These are phyloP conservation scores for Chaetoceros tenuissimus DNA, from an alignment of 108 stramenopile genomes.

Conservation along the genomic window DNA sequence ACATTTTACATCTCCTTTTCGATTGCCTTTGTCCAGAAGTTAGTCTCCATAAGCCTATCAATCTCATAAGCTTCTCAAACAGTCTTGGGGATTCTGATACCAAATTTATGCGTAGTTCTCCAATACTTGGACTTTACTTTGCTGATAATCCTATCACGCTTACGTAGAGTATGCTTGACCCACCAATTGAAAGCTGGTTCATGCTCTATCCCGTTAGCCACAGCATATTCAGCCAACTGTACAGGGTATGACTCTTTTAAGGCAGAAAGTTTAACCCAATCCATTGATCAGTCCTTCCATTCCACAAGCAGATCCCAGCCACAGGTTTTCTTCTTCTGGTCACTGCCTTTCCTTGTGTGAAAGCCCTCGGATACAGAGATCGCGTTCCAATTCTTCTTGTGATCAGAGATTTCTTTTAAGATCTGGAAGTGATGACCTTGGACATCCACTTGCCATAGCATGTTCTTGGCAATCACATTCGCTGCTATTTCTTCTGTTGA, in stretches of 20 bases:
- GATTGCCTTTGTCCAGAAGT: constrained; percentile 21
- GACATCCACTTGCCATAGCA: constrained; percentile 1
- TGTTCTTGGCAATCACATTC: constrained; percentile 13
- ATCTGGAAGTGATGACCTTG: constrained; percentile 9
- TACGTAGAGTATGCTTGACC: constrained; percentile 18
- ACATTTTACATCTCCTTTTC: constrained; percentile 35
- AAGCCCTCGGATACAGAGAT: background rate
- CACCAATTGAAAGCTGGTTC: constrained; percentile 36
- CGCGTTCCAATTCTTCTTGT: background rate
- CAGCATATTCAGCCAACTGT: constrained; percentile 26
- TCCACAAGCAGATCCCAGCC: constrained; percentile 22
- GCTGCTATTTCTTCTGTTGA: constrained; percentile 2
- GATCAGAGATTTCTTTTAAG: constrained; percentile 7
- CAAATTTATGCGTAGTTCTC: constrained; percentile 20
- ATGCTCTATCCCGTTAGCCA: constrained; percentile 10
- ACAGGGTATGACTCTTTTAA: constrained; percentile 24
- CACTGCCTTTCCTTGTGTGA: background rate
- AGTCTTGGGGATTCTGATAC: constrained; percentile 10
- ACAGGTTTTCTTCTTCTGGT: constrained; percentile 1
- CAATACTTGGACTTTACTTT: constrained; percentile 7
- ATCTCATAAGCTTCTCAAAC: constrained; percentile 9
- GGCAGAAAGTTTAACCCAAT: constrained; percentile 13
- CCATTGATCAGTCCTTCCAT: constrained; percentile 15
- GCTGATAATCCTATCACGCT: constrained; percentile 13
- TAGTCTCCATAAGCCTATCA: constrained; percentile 14